Percentiles rank a stretch among this genome's conserved stretches.
phyloP scores from a whole-genome alignment of 768 basidiomycete genomes.

The Pleurotus citrinopileatus region DNA sequence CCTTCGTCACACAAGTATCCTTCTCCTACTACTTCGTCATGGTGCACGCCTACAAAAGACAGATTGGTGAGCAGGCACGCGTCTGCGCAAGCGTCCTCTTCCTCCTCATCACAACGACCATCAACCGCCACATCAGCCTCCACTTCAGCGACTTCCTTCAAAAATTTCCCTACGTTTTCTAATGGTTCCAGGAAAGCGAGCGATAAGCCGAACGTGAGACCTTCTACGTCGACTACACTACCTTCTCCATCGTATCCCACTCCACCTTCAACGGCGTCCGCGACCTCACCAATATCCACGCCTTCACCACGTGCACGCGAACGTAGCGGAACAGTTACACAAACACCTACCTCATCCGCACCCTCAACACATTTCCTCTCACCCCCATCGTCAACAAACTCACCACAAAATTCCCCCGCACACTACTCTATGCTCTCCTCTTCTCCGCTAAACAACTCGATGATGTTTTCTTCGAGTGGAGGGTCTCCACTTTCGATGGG shows the following conservation, averaged over 20 bases:
- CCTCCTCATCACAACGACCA: not conserved
- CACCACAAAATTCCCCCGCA: conserved; percentile 1
- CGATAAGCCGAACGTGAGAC: not conserved
- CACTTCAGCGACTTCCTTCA: not conserved
- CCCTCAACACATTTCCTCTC: not conserved
- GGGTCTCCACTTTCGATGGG: not conserved
- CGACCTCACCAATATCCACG: not conserved
- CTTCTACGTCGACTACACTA: not conserved
- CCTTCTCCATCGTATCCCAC: not conserved
- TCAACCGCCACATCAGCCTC: not conserved
- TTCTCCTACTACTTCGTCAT: not conserved
- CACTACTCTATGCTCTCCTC: not conserved
- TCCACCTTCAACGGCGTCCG: too few species aligned
- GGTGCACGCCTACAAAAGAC: not conserved
- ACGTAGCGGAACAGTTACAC: not conserved
- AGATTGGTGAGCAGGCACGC: not conserved
- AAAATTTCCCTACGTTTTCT: not conserved
- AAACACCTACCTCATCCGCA: not conserved
- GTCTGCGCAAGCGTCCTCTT: not conserved
- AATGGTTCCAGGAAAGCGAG: not conserved
- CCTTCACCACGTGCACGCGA: conserved; percentile 5
- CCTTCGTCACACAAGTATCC: conserved; percentile 8
- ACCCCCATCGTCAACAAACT: too few species aligned
- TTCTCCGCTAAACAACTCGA: not conserved
- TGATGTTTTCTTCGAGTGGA: not conserved